Conservation (phyloP, 73 alveolate species). For the Paramecium primaurelia region DNA sequence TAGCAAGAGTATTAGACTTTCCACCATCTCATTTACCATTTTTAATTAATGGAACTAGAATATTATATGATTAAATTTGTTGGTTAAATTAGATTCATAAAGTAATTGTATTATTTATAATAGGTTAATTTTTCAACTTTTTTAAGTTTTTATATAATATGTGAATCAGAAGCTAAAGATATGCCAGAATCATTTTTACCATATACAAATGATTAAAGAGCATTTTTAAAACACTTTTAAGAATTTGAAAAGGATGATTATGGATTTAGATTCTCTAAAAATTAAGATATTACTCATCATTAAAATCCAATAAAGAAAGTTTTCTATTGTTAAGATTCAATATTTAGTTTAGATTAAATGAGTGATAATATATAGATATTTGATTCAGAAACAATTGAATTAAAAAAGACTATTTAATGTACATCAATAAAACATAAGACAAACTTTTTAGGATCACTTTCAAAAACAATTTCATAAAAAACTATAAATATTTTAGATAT, state of each 20-base stretch:
- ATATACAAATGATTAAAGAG: background rate
- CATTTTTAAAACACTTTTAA: background rate
- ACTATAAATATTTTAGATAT: background rate
- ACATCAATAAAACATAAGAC: constrained; percentile 9
- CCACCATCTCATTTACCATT: background rate
- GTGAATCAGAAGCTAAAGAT: background rate
- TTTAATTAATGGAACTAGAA: constrained; percentile 29
- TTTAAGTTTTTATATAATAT: background rate
- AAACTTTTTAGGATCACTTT: background rate
- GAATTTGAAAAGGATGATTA: constrained; percentile 19
- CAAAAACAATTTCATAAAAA: background rate
- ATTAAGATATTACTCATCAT: constrained; percentile 13
- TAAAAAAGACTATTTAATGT: background rate
- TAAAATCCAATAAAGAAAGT: constrained; percentile 6
- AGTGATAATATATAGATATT: background rate
- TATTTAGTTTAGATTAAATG: background rate
- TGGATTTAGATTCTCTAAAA: background rate
- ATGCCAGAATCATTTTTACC: constrained; percentile 3
- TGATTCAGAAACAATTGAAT: background rate
- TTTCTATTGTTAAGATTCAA: background rate
- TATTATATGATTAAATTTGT: constrained; percentile 8
- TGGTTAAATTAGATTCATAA: constrained; percentile 5
- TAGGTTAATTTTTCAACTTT: constrained; percentile 1
- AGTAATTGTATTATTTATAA: background rate
- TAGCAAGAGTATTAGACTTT: background rate